Base-by-base conservation (phyloP, 2,329 filamentous ascomycete genomes). In the Harringtonia aguacate region DNA sequence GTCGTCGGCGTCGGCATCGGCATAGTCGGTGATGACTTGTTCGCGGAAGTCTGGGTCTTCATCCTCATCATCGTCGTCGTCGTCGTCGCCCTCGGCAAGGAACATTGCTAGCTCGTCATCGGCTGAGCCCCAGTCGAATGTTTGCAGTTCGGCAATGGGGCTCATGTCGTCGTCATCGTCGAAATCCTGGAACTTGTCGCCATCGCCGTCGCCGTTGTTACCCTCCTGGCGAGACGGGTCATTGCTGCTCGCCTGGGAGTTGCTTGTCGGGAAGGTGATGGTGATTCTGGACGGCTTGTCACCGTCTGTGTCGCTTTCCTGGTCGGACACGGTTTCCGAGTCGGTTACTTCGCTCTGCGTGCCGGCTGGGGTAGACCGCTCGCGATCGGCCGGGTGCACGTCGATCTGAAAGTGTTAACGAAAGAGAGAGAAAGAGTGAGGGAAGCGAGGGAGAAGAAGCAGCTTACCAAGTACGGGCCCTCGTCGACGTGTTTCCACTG, bases 401-500 rank as follows among this genome's bases (percentile, higher is more conserved):
- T 82, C 72, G 38, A 94, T 73, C 57, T 60, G 37, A 2, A n/a
- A 17, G 12, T 24, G 28, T 54, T 33, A 51, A 5, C 17, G 21
- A 12, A 20, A 3, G 13, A 39, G 8, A 13, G n/a, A 15, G 17
- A 14, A n/a, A 30, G 9, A 8, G 22, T n/a, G n/a, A n/a, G n/a
- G n/a, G 15, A 17, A 44, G 20, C 33, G 3, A 31, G 22, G 17
- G 24, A 30, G 12, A 30, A 29, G n/a, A 20, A 17, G 18, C 21
- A 20, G 28, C 46, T 28, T 35, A 56, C 61, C n/a, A 84, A 67
- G 56, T 90, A 95, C 0, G 83, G 81, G 3, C 71, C 71, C 59
- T 95, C 89, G 45, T 92, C 80, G 12, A 94, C 68, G 45, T 77
- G 81, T 50, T 75, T 71, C 92, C 92, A 98, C 59, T 84, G 82